Percentiles rank a stretch among this genome's conserved stretches.
phyloP scores from a whole-genome alignment of 805 yeast genomes.

The Starmerella vaccinii region DNA sequence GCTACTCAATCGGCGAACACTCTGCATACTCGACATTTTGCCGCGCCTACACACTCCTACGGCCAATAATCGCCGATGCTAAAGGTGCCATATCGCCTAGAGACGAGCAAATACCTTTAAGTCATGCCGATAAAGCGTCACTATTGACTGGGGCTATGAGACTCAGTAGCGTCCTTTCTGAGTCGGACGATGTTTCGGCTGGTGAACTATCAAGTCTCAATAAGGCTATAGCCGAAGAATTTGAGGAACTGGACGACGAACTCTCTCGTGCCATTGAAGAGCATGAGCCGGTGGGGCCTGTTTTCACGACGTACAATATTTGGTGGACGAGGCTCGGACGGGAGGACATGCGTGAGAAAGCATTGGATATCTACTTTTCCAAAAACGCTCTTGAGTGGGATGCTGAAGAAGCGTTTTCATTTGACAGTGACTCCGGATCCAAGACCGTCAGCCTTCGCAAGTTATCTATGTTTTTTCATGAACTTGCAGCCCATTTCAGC shows the following conservation, averaged over 20 bases:
- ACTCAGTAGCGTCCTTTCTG: neutral
- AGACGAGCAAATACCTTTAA: neutral
- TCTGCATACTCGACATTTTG: slow-evolving; percentile 12
- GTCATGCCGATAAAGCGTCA: neutral
- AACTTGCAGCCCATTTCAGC: slow-evolving; percentile 4
- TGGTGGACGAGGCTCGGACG: neutral
- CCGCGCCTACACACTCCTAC: neutral
- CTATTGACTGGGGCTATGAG: neutral
- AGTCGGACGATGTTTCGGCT: neutral
- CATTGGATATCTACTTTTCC: neutral
- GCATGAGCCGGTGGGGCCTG: neutral
- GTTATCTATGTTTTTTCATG: neutral
- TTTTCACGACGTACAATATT: neutral
- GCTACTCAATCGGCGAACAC: neutral
- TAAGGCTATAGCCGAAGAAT: neutral
- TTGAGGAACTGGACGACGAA: neutral
- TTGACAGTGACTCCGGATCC: neutral
- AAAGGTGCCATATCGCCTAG: neutral
- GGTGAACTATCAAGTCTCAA: neutral
- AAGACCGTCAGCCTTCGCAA: slow-evolving; percentile 9
- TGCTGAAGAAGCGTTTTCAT: slow-evolving; percentile 4
- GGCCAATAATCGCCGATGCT: slow-evolving; percentile 2
- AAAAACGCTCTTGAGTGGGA: neutral
- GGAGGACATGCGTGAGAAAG: neutral
- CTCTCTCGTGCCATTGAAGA: neutral